A percentile compares a stretch with the other conserved stretches of the same genome.
Evolutionary conservation across 208 protist genomes (phyloP).

Genomic region (Trichomonas tenax): DNA sequence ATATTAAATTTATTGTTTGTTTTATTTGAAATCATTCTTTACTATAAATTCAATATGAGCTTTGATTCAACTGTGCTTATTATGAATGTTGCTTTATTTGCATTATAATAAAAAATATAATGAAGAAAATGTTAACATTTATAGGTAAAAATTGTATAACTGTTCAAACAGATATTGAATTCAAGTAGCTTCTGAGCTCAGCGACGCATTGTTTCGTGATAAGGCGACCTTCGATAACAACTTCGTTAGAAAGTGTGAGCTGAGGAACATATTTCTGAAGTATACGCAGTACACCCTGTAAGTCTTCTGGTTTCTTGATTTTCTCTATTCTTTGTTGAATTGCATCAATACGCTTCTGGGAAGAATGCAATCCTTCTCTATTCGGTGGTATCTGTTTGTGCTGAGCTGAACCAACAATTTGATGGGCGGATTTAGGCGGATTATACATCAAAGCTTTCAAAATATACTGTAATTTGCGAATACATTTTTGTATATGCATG

Average conservation of each 20-base stretch:
- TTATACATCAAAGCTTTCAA: not conserved
- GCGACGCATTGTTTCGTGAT: not conserved
- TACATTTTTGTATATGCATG: not conserved
- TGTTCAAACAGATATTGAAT: not conserved
- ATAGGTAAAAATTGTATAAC: not conserved
- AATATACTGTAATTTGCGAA: not conserved
- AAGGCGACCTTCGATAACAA: not conserved
- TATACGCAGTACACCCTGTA: not conserved
- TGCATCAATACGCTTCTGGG: not conserved
- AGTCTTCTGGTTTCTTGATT: not conserved
- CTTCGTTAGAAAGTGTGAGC: not conserved
- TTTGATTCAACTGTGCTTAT: not conserved
- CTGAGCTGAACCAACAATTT: not conserved
- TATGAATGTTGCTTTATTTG: not conserved
- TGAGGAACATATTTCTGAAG: not conserved
- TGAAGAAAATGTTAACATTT: not conserved
- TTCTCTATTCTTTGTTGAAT: constrained; percentile 13
- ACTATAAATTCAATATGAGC: not conserved
- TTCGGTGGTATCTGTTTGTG: not conserved
- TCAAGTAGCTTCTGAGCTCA: not conserved
- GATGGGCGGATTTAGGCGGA: not conserved
- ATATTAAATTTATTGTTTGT: too few relatives aligned
- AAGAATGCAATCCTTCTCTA: not conserved
- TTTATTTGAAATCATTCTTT: not conserved
- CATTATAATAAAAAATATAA: not conserved